A percentile compares a stretch with the other conserved stretches of the same genome.
Conservation (phyloP, 2,329 filamentous ascomycete genomes). For the Esteya vermicola region DNA sequence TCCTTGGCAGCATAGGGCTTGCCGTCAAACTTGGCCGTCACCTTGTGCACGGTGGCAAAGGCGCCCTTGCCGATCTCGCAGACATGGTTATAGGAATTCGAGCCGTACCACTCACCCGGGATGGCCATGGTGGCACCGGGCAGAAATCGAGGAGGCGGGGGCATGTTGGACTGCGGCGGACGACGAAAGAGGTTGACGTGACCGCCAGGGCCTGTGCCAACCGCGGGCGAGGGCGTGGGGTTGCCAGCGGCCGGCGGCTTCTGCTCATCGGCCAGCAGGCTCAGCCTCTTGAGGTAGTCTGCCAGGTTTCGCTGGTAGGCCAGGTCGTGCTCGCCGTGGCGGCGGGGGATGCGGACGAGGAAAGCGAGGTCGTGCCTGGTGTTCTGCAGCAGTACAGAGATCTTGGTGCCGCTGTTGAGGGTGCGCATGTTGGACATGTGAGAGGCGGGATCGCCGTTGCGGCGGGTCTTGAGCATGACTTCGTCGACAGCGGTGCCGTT, state of each 20-base stretch:
- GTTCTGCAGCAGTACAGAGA: conserved; percentile 50
- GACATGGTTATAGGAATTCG: conserved; percentile 69
- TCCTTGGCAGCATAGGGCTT: conserved; percentile 83
- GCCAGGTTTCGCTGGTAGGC: conserved; percentile 56
- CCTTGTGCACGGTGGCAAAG: conserved; percentile 85
- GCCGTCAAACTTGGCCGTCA: conserved; percentile 76
- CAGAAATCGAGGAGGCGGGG: conserved; percentile 3
- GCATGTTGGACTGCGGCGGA: conserved; percentile 3
- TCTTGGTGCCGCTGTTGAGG: conserved; percentile 57
- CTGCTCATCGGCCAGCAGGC: conserved; percentile 16
- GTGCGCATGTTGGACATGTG: conserved; percentile 35
- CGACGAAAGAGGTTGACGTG: conserved; percentile 21
- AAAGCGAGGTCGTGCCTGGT: conserved; percentile 54
- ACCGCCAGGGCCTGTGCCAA: conserved; percentile 32
- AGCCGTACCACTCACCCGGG: conserved; percentile 66
- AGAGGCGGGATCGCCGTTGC: too few species aligned
- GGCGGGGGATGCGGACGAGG: conserved; percentile 68
- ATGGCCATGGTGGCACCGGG: conserved; percentile 19
- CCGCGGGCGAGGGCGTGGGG: conserved; percentile 20
- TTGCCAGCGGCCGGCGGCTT: background rate
- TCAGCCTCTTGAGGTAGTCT: conserved; percentile 41
- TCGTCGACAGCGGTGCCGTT: conserved; percentile 86
- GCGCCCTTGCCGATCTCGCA: conserved; percentile 79
- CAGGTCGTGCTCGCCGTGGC: conserved; percentile 49
- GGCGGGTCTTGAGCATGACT: conserved; percentile 36